Base-by-base conservation (phyloP, 306 rosid genomes). In the Cicer chorassanicum region DNA sequence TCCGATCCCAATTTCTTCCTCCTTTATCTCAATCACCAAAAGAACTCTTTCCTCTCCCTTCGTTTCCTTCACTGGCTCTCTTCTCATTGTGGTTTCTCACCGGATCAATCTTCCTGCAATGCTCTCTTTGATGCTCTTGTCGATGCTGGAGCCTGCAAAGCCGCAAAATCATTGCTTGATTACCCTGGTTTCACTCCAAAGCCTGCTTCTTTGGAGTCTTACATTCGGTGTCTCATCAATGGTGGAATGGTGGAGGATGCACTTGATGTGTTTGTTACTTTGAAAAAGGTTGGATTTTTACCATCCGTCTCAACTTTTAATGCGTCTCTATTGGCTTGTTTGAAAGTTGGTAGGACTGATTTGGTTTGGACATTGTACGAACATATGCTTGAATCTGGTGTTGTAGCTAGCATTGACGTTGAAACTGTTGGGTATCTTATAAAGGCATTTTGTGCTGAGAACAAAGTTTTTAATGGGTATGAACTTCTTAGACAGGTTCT, bases 51-150 rank as follows among this genome's bases (percentile, higher is more conserved):
- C 46, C 88, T 86, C 11, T 88, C 92, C 42, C 88, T 93, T 36
- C 86, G 98, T 40, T 93, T 92, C 79, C 91, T 88, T 68, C 75
- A 68, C n/a, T 90, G 90, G 90, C 61, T 93, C 1, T 80, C 86
- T 75, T 89, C 96, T 59, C 73, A 24, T 9, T 67, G 77, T 40
- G 77, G 66, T 34, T 90, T 89, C 75, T 69, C 81, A 6, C 91
- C 89, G 0, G 83, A 87, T 16, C 87, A 84, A 7, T 41, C 84
- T 39, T 84, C 89, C 1, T 86, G 83, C 48, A 71, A 70, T 63
- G 83, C 53, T 6, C 82, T 92, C 55, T 92, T 92, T 63, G 78
- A 80, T 61, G 77, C 73, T 8, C 89, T 92, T 10, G 81, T 92
- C 9, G 87, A 86, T 68, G 92, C 91, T 8, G 85, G 86, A 48